Percentiles rank a stretch among this genome's conserved stretches.
These are phyloP conservation scores for Chenopodium berlandieri DNA, from an alignment of 148 eudicot species.

Conservation along the genomic window DNA sequence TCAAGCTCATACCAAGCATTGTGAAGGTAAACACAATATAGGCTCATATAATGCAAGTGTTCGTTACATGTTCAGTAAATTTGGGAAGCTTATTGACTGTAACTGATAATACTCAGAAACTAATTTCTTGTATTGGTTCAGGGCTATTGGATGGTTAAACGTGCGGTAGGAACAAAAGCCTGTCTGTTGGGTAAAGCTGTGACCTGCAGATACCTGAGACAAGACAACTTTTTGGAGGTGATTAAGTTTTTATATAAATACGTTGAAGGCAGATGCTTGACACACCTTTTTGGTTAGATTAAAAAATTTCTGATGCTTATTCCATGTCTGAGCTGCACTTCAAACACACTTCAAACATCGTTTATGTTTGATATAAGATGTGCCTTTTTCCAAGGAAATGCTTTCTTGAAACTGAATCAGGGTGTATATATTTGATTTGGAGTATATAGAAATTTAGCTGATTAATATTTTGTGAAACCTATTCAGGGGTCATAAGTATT, in stretches of 20 bases:
- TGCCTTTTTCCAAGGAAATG: background rate
- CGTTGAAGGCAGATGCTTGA: background rate
- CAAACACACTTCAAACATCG: background rate
- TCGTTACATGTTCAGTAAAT: background rate
- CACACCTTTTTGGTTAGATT: background rate
- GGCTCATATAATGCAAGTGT: constrained; percentile 1
- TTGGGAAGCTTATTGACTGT: constrained; percentile 5
- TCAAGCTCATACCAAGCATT: constrained; percentile 96
- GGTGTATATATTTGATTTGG: background rate
- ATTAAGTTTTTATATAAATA: constrained; percentile 6
- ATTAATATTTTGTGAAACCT: background rate
- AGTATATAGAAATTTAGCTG: background rate
- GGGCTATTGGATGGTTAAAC: constrained; percentile 99
- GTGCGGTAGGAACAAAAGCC: constrained; percentile 97
- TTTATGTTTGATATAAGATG: background rate
- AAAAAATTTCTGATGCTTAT: background rate
- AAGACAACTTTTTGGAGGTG: constrained; percentile 97
- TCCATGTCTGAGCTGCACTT: background rate
- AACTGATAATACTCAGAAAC: constrained; percentile 10
- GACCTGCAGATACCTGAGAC: constrained; percentile 84
- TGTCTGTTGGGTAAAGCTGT: constrained; percentile 96
- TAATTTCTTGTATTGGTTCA: constrained; percentile 28
- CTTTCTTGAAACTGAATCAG: background rate
- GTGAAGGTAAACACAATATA: constrained; percentile 53
- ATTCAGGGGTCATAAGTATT: background rate